Evolutionary conservation across 768 basidiomycete genomes (phyloP).

Genomic region (Pisolithus microcarpus): DNA sequence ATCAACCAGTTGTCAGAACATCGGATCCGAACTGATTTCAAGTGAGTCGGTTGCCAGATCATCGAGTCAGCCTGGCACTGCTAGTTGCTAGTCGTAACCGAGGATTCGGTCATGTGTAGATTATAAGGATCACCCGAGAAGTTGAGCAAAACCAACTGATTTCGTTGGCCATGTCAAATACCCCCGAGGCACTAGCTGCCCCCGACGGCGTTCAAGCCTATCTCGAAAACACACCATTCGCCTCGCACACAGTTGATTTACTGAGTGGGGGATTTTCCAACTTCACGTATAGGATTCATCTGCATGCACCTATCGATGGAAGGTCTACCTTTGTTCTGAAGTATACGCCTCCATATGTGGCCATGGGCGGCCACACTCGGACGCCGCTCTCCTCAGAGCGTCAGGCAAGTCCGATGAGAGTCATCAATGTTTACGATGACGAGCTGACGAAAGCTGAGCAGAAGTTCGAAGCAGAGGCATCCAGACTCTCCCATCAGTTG

Average conservation of each 20-base stretch:
- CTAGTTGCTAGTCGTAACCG: not conserved
- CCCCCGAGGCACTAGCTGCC: constrained; percentile 16
- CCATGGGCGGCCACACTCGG: constrained; percentile 1
- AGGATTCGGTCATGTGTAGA: not conserved
- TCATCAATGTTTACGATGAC: not conserved
- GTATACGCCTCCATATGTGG: constrained; percentile 44
- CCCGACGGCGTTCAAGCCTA: constrained; percentile 33
- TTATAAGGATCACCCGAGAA: not conserved
- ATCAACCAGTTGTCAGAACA: not conserved
- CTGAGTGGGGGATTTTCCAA: constrained; percentile 51
- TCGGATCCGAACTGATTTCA: not conserved
- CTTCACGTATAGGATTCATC: constrained; percentile 50
- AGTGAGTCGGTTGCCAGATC: not conserved
- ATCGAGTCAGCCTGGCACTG: not conserved
- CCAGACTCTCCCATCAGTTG: constrained; percentile 36
- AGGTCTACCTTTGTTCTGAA: constrained; percentile 48
- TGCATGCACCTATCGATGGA: constrained; percentile 35
- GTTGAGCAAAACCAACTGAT: not conserved
- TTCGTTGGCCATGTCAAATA: constrained; percentile 10
- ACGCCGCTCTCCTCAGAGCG: constrained; percentile 38
- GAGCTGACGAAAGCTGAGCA: constrained; percentile 27
- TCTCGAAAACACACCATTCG: constrained; percentile 42
- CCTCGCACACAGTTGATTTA: constrained; percentile 30
- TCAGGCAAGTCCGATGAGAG: constrained; percentile 37
- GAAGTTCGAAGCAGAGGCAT: constrained; percentile 40